These are phyloP conservation scores for Euryodendron excelsum DNA, from an alignment of 148 eudicot species.

Conservation along the genomic window DNA sequence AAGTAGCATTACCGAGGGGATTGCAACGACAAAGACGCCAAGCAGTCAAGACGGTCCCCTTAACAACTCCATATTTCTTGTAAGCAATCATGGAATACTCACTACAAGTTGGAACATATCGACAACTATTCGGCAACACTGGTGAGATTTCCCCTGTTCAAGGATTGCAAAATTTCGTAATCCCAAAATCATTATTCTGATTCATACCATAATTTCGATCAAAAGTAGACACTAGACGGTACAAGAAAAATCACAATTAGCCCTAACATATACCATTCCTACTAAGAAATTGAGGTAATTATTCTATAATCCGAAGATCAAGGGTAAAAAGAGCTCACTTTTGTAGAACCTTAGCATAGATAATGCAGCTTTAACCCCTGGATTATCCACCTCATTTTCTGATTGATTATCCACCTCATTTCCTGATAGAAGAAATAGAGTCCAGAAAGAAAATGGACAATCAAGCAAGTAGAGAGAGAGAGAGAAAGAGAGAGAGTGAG, in stretches of 20 bases:
- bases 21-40: slow-evolving; percentile 95
- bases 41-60: slow-evolving; percentile 72
- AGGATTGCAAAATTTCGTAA: neutral
- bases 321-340: slow-evolving; percentile 40
- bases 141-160: slow-evolving; percentile 90
- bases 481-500: neutral
- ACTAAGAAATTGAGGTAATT: neutral
- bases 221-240: neutral
- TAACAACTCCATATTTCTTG: slow-evolving; percentile 82
- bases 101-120: slow-evolving; percentile 93
- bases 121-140: slow-evolving; percentile 78
- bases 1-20: slow-evolving; percentile 61
- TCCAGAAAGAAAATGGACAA: neutral
- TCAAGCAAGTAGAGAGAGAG: fast-evolving
- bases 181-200: neutral
- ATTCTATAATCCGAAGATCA: neutral
- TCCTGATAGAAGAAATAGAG: neutral
- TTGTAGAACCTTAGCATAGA: slow-evolving; percentile 82
- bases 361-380: slow-evolving; percentile 76
- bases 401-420: no score
- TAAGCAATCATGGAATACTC: slow-evolving; percentile 97
- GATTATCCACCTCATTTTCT: slow-evolving; percentile 36
- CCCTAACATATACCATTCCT: neutral
- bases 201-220: neutral
- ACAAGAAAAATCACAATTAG: neutral